Evolutionary conservation across 2,329 filamentous ascomycete genomes (phyloP).

Genomic region (Trichophyton schoenleinii): DNA sequence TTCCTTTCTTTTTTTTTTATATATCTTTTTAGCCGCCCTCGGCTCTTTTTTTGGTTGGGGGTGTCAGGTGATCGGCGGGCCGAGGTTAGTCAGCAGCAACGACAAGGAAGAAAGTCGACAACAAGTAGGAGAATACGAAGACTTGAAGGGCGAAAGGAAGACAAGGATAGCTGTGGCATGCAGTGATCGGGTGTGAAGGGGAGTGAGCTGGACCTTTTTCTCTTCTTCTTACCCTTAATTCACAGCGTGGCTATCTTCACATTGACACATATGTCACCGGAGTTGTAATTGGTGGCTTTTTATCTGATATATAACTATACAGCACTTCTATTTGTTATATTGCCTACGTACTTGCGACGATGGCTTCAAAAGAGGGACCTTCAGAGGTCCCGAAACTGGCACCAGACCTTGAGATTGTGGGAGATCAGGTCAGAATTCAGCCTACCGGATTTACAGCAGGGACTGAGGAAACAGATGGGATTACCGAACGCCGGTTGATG

Average conservation of each 20-base stretch:
- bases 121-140: background rate
- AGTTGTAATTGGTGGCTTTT: background rate
- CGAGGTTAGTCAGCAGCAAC: background rate
- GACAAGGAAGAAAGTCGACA: background rate
- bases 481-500: constrained; percentile 36
- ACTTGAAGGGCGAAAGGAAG: background rate
- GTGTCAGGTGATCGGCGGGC: background rate
- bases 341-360: background rate
- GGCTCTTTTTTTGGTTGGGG: background rate
- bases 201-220: background rate
- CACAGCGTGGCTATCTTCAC: background rate
- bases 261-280: background rate
- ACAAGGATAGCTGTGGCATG: background rate
- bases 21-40: background rate
- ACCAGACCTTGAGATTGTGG: constrained; percentile 66
- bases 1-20: background rate
- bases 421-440: constrained; percentile 61
- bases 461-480: constrained; percentile 31
- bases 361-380: constrained; percentile 22
- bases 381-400: constrained; percentile 32
- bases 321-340: background rate
- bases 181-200: background rate
- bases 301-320: background rate
- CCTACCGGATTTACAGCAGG: constrained; percentile 49
- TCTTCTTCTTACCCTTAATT: background rate